Evolutionary conservation across 1,284 basidiomycete species (phyloP), one percentile per base, ranked within the genome.

Genomic region (Farysia itapuensis): DNA sequence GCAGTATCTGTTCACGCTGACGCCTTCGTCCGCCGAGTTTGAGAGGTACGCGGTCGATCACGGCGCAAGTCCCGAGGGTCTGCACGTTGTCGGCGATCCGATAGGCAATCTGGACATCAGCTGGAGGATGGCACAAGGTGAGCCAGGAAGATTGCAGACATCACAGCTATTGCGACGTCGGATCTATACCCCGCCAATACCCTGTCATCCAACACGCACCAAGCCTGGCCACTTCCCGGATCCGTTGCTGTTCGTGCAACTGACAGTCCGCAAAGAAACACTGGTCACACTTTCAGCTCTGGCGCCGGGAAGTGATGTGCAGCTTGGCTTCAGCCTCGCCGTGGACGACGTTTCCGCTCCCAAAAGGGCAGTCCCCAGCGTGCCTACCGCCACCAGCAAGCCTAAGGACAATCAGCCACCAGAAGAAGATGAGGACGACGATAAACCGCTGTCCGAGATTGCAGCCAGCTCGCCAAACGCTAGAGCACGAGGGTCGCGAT

Each of bases 1-100:
- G 4, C 74, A 77, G 56, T 75, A 69, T 34, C 43, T 77, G 11
- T 77, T 69, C 34, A 37, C 54, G 1, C 38, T 75, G 1, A 35
- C 16, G 4, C 56, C 51, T 2, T n/a, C 8, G 4, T 29, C 4
- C 1, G 15, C 20, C 8, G 31, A 20, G 14, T 32, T 30, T 5
- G 35, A 45, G 16, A 35, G 19, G 31, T 5, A 15, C 23, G 39
- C 34, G 4, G 30, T 49, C 4, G 48, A 52, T 28, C 19, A 52
- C n/a, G 49, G 52, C 5, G 33, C 7, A 1, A 30, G 32, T 5
- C 36, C 31, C 12, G 42, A 58, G 15, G 46, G 50, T 2, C 18
- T 36, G 24, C 8, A n/a, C 23, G 30, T 53, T 16, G 12, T 32
- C 11, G 44, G 46, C n/a, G 63, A 57, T 40, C 32, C 60, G 2